Base-by-base conservation (phyloP, 1,284 basidiomycete species). In the Apiotrichum siamense region DNA sequence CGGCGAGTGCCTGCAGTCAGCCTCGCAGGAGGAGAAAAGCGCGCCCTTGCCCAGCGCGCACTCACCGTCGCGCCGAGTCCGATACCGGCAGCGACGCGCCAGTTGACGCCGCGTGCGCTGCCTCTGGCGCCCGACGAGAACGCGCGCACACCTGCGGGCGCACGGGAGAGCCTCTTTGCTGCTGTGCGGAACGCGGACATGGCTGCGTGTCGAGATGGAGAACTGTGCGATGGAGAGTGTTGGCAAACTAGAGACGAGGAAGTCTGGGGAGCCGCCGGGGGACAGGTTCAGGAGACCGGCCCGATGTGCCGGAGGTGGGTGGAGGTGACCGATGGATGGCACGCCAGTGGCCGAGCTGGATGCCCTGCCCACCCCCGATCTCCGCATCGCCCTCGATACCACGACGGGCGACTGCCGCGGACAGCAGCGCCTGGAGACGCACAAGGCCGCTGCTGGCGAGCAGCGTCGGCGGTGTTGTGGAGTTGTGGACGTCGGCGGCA, bases 1-100 rank as follows among this genome's bases (percentile, higher is more conserved):
- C 38, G 10, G 43, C 43, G 3, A 47, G 12, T 1, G 49, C 44
- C 53, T 55, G 32, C 17, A 4, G 36, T 46, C 20, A 46, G 44
- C n/a, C n/a, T n/a, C n/a, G n/a, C n/a, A n/a, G n/a, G n/a, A n/a
- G n/a, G n/a, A n/a, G n/a, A 29, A 29, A 6, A 42, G 7, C 7
- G 3, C 7, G 9, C 10, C 1, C 7, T 10, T 4, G 2, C 1
- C 2, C 10, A 18, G 17, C 13, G 9, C 15, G 5, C 2, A 39
- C 45, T 31, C 20, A 47, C 45, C 7, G 37, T 31, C 6, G 26
- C 27, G 26, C 36, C 45, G 13, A n/a, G n/a, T n/a, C n/a, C 25
- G 9, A 39, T 21, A 4, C 18, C 45, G 15, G 37, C 37, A 17
- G 17, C 45, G 9, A 38, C 27, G 7, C 45, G 36, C 45, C 45